Conservation (phyloP, 805 yeast species). For the Lachancea lanzarotensis region DNA sequence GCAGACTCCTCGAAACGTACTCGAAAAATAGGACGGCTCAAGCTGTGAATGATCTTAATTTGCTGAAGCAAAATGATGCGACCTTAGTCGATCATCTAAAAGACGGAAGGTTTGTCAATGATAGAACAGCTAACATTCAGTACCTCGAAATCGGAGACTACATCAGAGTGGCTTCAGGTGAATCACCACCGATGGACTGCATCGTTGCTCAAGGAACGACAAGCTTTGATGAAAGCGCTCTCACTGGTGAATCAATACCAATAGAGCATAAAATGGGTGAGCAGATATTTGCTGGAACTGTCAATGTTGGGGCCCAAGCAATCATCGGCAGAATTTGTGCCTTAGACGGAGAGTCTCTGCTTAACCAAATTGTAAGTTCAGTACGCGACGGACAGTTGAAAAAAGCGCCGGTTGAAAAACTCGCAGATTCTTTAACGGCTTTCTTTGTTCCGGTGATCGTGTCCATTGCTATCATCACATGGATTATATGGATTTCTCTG, state of each 20-base stretch:
- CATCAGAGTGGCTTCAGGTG: conserved; percentile 46
- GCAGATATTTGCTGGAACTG: conserved; percentile 66
- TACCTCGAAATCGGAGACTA: conserved; percentile 47
- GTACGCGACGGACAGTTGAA: conserved; percentile 69
- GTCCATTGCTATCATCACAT: conserved; percentile 51
- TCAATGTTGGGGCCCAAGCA: conserved; percentile 52
- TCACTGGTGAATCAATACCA: conserved; percentile 58
- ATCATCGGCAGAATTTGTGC: conserved; percentile 51
- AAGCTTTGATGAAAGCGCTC: conserved; percentile 54
- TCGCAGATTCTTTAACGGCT: conserved; percentile 63
- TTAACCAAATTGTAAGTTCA: conserved; percentile 62
- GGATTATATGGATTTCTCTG: conserved; percentile 61
- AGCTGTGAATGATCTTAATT: conserved; percentile 49
- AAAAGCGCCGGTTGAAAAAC: conserved; percentile 66
- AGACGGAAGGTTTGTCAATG: conserved; percentile 21
- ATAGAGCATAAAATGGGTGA: conserved; percentile 54
- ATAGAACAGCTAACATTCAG: conserved; percentile 35
- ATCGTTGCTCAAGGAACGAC: conserved; percentile 42
- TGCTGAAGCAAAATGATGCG: conserved; percentile 46
- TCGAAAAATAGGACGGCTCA: conserved; percentile 64
- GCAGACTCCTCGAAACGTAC: conserved; percentile 59
- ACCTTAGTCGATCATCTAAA: conserved; percentile 28
- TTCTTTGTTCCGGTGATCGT: conserved; percentile 68
- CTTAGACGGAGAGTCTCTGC: conserved; percentile 55
- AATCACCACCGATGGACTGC: conserved; percentile 55